Base-by-base conservation (phyloP, 345 rosid genomes). In the Geranium rotundifolium region DNA sequence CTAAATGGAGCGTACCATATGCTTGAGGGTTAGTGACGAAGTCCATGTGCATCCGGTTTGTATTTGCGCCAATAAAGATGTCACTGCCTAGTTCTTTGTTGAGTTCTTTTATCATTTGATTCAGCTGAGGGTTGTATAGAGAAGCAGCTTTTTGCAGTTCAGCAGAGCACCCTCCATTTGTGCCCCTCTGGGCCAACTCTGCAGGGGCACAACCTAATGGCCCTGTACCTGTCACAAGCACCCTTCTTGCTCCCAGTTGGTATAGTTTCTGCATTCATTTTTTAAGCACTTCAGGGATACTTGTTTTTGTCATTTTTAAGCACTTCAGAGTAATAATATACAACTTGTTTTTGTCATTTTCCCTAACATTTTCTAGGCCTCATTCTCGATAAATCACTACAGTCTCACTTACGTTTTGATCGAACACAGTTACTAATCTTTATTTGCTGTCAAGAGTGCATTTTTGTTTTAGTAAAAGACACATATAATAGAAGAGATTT, bases 121-220 rank as follows among this genome's bases (percentile, higher is more conserved):
- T 72, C 56, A 92, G 80, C 60, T 71, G 87, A 0, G 96, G 96
- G 72, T 92, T 92, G 80, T 80, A 92, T 79, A 92, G 60, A 15
- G 46, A 76, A 0, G 96, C 80, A 1, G 98, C 98, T 50, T 76
- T 63, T 62, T 83, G 83, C 54, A 93, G 81, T 8, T 91, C 81
- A 0, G 0, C 73, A 0, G 79, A 72, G 19, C 99, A 93, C 65
- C 85, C 87, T 7, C 99, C 96, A 10, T 79, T 82, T 58, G 76
- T 75, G 81, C 99, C 73, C 64, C 75, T 79, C 77, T 64, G 67
- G 29, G 96, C 99, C n/a, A 79, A 67, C 58, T 93, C 99, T 0
- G 99, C 89, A 0, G 97, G 97, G 29, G 80, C 96, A 41, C 99
- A 93, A 0, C 97, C 97, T 62, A 93, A 29, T 10, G 99, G 97